Conservation (phyloP, 2,329 filamentous ascomycete genomes). For the Rhynchosporium graminicola region DNA sequence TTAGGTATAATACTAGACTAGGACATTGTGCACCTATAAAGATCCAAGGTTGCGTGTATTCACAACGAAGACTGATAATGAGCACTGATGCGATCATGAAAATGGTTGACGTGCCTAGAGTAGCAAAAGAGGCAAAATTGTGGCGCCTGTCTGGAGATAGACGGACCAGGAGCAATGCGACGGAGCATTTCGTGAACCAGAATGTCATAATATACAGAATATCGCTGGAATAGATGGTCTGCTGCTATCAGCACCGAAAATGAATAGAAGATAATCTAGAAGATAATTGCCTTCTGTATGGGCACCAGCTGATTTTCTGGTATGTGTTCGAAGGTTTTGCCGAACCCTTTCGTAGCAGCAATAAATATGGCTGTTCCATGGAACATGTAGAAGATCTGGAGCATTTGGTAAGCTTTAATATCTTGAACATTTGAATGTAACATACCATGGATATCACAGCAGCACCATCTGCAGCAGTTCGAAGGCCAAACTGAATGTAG, state of each 20-base stretch:
- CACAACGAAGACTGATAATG: constrained; percentile 45
- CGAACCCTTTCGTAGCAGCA: constrained; percentile 45
- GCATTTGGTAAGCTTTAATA: background rate
- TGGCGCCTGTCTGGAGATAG: constrained; percentile 48
- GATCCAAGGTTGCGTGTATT: constrained; percentile 43
- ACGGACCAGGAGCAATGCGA: constrained; percentile 47
- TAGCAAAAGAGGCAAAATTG: constrained; percentile 41
- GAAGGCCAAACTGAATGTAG: constrained; percentile 42
- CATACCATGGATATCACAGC: constrained; percentile 37
- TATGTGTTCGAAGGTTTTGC: constrained; percentile 39
- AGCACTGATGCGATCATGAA: constrained; percentile 46
- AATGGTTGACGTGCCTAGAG: constrained; percentile 42
- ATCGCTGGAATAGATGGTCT: constrained; percentile 45
- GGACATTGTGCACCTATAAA: constrained; percentile 34
- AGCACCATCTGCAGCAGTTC: constrained; percentile 39
- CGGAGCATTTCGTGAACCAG: constrained; percentile 47
- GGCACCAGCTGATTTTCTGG: constrained; percentile 2
- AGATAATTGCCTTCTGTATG: constrained; percentile 20
- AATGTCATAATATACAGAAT: constrained; percentile 46
- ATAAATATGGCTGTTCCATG: constrained; percentile 45
- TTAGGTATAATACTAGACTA: constrained; percentile 39
- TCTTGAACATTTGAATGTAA: background rate
- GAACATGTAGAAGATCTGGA: constrained; percentile 40
- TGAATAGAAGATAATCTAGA: background rate
- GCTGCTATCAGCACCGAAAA: background rate